Conservation (phyloP, 257 asterid genomes). For the Cruciata laevipes region DNA sequence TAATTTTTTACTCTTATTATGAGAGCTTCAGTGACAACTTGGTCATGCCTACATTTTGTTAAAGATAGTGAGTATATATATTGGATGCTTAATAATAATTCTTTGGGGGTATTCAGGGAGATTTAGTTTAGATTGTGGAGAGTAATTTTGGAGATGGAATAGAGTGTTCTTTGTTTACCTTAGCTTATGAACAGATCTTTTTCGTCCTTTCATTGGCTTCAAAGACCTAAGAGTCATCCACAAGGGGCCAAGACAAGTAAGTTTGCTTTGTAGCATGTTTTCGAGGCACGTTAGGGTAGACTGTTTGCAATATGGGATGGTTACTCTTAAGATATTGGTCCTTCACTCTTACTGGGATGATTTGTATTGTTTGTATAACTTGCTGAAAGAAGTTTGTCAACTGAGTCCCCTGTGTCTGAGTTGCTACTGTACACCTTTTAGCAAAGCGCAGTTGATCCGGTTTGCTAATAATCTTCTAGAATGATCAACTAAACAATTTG, state of each 20-base stretch:
- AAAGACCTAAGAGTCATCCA: constrained; percentile 65
- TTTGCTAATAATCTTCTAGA: background rate
- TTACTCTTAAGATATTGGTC: background rate
- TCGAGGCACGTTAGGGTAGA: background rate
- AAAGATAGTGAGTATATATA: background rate
- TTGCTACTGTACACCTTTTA: background rate
- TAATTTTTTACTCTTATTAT: background rate
- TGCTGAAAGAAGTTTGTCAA: background rate
- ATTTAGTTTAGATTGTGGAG: background rate
- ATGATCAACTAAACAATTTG: no score
- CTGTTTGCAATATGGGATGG: background rate
- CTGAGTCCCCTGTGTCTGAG: background rate
- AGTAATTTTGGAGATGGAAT: background rate
- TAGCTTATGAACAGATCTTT: constrained; percentile 52
- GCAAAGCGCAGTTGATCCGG: background rate
- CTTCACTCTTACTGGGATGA: background rate
- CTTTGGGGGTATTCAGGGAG: constrained; percentile 4
- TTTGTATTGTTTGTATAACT: background rate
- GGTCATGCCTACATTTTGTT: background rate
- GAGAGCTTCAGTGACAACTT: background rate
- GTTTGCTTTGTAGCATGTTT: constrained; percentile 19
- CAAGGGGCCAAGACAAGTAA: constrained; percentile 73
- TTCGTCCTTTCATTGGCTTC: constrained; percentile 77
- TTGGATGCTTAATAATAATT: background rate
- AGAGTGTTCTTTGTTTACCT: constrained; percentile 25